A percentile compares a stretch with the other conserved stretches of the same genome.
Evolutionary conservation across 306 rosid genomes (phyloP).

Genomic region (Arachis hypogaea): DNA sequence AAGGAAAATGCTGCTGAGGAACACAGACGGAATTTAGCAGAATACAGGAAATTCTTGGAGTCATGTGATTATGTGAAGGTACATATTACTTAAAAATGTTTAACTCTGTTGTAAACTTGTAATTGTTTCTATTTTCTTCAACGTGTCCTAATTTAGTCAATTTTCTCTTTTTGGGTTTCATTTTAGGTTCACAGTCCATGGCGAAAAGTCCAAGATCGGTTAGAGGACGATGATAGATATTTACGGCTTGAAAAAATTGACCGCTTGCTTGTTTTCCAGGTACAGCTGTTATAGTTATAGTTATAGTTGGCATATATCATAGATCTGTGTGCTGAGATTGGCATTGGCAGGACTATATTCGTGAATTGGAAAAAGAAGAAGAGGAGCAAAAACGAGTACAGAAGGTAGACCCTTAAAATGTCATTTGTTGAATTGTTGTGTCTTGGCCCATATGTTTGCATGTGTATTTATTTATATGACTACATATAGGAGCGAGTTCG

Average conservation of each 20-base stretch:
- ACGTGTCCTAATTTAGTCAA: not conserved
- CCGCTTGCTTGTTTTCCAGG: conserved; percentile 94
- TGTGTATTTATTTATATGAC: conserved; percentile 14
- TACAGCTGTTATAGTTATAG: conserved; percentile 34
- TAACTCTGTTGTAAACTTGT: conserved; percentile 16
- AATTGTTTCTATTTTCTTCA: conserved; percentile 32
- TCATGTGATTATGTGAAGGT: conserved; percentile 93
- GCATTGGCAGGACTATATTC: conserved; percentile 84
- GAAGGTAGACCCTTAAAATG: conserved; percentile 55
- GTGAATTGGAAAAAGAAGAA: conserved; percentile 94
- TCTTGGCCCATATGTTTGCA: conserved; percentile 36
- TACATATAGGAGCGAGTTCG: conserved; percentile 67
- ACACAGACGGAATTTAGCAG: conserved; percentile 67
- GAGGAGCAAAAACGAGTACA: conserved; percentile 87
- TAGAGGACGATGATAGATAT: conserved; percentile 97
- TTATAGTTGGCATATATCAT: conserved; percentile 25
- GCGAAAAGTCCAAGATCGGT: conserved; percentile 97
- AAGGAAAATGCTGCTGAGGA: conserved; percentile 91
- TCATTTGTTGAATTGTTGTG: conserved; percentile 24
- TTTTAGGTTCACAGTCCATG: conserved; percentile 83
- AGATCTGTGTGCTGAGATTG: conserved; percentile 40
- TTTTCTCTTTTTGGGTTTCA: conserved; percentile 4
- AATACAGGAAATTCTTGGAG: conserved; percentile 81
- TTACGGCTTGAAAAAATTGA: conserved; percentile 88
- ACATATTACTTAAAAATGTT: conserved; percentile 20